Evolutionary conservation across 768 basidiomycete genomes (phyloP).

Genomic region (Phaeolepiota aurea): DNA sequence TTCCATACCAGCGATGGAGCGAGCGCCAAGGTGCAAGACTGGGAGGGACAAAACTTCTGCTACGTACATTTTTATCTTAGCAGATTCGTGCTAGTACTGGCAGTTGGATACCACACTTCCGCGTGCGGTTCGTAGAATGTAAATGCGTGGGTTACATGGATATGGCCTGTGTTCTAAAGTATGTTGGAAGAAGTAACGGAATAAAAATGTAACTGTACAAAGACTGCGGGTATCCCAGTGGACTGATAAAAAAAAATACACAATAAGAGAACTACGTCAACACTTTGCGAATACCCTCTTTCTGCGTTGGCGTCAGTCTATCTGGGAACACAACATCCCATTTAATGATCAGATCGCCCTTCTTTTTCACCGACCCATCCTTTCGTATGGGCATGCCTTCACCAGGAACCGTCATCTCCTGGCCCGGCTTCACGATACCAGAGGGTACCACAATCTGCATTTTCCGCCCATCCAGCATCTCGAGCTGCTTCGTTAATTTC

Average conservation of each 20-base stretch:
- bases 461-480: constrained; percentile 73
- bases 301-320: constrained; percentile 65
- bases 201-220: too few relatives aligned
- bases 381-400: constrained; percentile 94
- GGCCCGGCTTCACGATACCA: constrained; percentile 69
- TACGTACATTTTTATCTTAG: too few relatives aligned
- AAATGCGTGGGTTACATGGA: too few relatives aligned
- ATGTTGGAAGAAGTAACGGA: too few relatives aligned
- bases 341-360: constrained; percentile 78
- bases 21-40: too few relatives aligned
- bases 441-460: constrained; percentile 59
- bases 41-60: too few relatives aligned
- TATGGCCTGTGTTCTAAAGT: too few relatives aligned
- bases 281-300: constrained; percentile 70
- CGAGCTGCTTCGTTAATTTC: constrained; percentile 41
- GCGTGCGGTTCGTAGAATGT: too few relatives aligned
- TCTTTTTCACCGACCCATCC: constrained; percentile 55
- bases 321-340: constrained; percentile 86
- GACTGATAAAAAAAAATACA: background rate
- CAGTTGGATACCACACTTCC: too few relatives aligned
- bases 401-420: constrained; percentile 57
- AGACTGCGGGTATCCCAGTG: background rate
- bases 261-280: background rate
- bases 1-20: too few relatives aligned
- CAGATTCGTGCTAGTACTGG: too few relatives aligned